Percentiles rank a stretch among this genome's conserved stretches.
Conservation (phyloP, 2,329 filamentous ascomycete genomes). For the Herpotrichia juniperi region DNA sequence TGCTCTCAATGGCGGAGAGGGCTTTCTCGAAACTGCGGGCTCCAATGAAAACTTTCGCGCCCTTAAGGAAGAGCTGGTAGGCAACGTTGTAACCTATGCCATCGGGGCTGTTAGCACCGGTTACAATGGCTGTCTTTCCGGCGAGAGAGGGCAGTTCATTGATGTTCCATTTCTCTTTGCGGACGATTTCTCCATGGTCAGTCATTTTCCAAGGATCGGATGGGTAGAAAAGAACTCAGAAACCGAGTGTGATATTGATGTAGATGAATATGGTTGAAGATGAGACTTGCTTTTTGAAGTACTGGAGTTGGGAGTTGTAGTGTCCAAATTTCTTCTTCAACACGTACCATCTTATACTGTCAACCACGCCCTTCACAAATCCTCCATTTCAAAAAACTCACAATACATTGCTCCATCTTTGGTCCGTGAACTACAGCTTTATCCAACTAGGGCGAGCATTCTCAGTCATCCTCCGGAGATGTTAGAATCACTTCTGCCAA, state of each 20-base stretch:
- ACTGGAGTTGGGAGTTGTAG: no score
- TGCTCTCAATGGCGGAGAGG: slow-evolving; percentile 10
- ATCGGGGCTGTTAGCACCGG: slow-evolving; percentile 13
- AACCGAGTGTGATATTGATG: no score
- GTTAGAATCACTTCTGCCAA: not conserved
- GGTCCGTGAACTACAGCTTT: not conserved
- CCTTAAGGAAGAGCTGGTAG: slow-evolving; percentile 13
- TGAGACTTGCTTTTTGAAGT: not conserved
- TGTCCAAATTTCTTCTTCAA: no score
- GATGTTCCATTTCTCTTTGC: not conserved
- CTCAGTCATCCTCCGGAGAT: not conserved
- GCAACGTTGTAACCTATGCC: slow-evolving; percentile 14
- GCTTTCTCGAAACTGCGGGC: slow-evolving; percentile 15
- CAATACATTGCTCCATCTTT: not conserved
- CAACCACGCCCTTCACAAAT: not conserved
- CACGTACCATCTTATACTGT: no score
- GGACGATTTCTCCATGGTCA: not conserved
- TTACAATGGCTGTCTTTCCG: slow-evolving; percentile 14
- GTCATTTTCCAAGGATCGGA: not conserved
- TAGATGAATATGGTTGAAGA: no score
- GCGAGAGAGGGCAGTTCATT: slow-evolving; percentile 2
- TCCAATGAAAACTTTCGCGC: slow-evolving; percentile 19
- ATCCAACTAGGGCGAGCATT: not conserved
- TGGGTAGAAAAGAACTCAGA: no score
- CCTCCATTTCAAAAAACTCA: not conserved